Evolutionary conservation across 2,329 filamentous ascomycete species (phyloP), one percentile per base, ranked within the genome.

Genomic region (Esteya vermicola): DNA sequence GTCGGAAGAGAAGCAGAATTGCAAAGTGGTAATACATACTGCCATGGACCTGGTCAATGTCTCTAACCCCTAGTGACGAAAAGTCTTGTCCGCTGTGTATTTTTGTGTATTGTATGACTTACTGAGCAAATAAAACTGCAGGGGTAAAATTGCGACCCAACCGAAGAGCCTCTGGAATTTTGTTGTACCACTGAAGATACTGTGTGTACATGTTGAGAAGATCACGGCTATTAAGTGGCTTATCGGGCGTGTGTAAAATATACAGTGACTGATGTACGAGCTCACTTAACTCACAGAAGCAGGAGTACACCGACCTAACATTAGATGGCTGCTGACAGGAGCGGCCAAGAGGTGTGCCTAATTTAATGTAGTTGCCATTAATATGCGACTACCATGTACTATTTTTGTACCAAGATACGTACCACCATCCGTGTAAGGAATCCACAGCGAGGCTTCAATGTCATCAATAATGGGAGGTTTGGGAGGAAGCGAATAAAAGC

Each of bases 61-160:
- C 12, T 6, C 10, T 36, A 31, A 3, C 13, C 25, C 16, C 9
- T 13, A 4, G 2, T 4, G 12, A 6, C 5, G 16, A 18, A 27
- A 27, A 27, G 12, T 19, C 9, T 4, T 9, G 10, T 23, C 19
- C 20, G 8, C 19, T 34, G 16, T 4, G 7, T 21, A 7, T n/a
- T 14, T 10, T n/a, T 26, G 12, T 25, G 6, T 25, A 26, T 14
- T 20, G 4, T 10, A n/a, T 18, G 21, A 67, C 81, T 64, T 63
- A 85, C 81, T 85, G 81, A 28, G 81, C 70, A 45, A 82, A 78
- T 18, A 86, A 59, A 27, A 85, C 78, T 34, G 82, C 76, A 10
- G 81, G 80, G 4, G 80, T 79, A 39, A 81, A 81, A 48, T 78
- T 81, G 44, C 80, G 70, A 2, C 75, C 75, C 4, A 85, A 56